These are phyloP conservation scores for Pichia insulana DNA, from an alignment of 805 yeast species.

Conservation along the genomic window DNA sequence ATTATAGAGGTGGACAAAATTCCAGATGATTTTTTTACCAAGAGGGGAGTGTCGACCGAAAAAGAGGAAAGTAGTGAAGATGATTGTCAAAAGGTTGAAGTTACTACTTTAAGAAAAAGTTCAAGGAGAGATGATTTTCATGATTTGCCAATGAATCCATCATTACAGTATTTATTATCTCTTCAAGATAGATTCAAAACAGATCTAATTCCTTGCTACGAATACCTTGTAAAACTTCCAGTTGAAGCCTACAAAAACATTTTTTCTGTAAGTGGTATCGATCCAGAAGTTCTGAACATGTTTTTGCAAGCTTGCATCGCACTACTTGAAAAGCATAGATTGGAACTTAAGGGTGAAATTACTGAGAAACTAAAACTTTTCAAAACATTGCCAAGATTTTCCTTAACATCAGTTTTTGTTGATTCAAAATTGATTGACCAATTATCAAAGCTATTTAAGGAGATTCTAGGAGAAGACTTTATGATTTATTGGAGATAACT, in stretches of 20 bases:
- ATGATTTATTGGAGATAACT: slow-evolving; percentile 7
- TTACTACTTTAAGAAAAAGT: too few relatives aligned
- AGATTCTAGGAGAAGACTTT: slow-evolving; percentile 4
- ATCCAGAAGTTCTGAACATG: slow-evolving; percentile 39
- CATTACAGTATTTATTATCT: slow-evolving; percentile 37
- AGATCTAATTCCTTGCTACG: slow-evolving; percentile 22
- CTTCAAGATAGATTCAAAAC: slow-evolving; percentile 21
- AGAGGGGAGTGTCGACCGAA: too few relatives aligned
- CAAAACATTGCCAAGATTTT: slow-evolving; percentile 29
- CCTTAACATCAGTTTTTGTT: slow-evolving; percentile 30
- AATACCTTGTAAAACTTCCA: slow-evolving; percentile 29
- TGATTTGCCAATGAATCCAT: slow-evolving; percentile 40
- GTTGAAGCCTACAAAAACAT: slow-evolving; percentile 21
- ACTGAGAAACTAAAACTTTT: slow-evolving; percentile 21
- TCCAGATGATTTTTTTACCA: slow-evolving; percentile 16
- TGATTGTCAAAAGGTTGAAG: too few relatives aligned
- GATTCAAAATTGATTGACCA: slow-evolving; percentile 11
- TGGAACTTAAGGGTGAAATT: slow-evolving; percentile 13
- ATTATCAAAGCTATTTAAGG: slow-evolving; percentile 1
- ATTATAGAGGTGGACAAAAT: slow-evolving; percentile 16
- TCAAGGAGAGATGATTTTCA: slow-evolving; percentile 4
- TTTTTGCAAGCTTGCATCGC: slow-evolving; percentile 33
- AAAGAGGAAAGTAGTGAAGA: too few relatives aligned
- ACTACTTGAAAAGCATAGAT: slow-evolving; percentile 16
- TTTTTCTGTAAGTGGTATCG: slow-evolving; percentile 39